Evolutionary conservation across 768 basidiomycete species (phyloP), one percentile per base, ranked within the genome.

Genomic region (Ephemerocybe angulata): DNA sequence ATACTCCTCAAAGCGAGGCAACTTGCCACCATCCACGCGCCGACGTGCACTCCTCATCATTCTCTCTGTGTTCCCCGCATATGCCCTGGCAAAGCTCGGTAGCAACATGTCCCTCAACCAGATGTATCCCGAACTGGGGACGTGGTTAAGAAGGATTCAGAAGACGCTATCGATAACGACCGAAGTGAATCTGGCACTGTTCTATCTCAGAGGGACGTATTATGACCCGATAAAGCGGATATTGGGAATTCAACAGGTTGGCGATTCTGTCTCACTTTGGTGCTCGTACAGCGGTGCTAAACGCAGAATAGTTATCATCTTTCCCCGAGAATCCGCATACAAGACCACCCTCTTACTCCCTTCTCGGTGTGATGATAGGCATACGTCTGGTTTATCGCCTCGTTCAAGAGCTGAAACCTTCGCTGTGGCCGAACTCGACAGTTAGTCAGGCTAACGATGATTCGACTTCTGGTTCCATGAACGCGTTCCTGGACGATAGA

Each of bases 281-380:
- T 50, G 4, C 48, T 28, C 52, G 35, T 35, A n/a, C 29, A 40
- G 22, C n/a, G 38, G 7, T 6, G 7, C 38, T 41, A n/a, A 41
- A 58, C 31, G 6, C 5, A 44, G 17, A 56, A 27, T 35, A 94
- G 91, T 67, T 92, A n/a, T 88, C 92, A 2, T 82, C 86, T 12
- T 78, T 79, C 48, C 86, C 85, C 1, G 79, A 84, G 59, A 79
- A 88, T 61, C 90, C 88, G 21, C 82, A 87, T 65, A 74, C 76
- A 10, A 79, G 85, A 47, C 86, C 89, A 7, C 92, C 92, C 5
- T 93, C 92, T 15, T 94, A 94, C 68, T 87, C 90, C n/a, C 67
- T 94, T 19, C 78, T 94, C 4, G 92, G 92, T 12, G 72, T 92
- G 37, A 75, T 94, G 50, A 80, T 94, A 28, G 71, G 76, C 27